phyloP scores from a whole-genome alignment of 2,329 filamentous ascomycete genomes.

The Aspergillus flavus region DNA sequence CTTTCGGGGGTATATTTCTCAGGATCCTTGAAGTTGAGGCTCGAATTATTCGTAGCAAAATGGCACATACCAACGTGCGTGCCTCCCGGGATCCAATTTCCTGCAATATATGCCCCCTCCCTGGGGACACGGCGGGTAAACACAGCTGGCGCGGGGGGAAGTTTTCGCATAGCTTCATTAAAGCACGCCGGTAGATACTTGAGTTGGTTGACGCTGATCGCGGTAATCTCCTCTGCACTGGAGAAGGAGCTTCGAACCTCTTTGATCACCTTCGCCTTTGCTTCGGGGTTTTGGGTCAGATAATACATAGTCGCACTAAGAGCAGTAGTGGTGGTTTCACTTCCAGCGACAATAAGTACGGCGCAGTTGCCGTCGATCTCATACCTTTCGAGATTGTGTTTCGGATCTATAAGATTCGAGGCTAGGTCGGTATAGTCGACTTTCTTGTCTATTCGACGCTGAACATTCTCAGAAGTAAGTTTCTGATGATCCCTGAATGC shows the following conservation, averaged over 20 bases:
- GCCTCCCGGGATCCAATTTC: neutral
- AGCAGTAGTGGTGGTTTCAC: slow-evolving; percentile 1
- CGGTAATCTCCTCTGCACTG: neutral
- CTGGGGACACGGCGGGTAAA: slow-evolving; percentile 21
- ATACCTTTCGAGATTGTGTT: neutral
- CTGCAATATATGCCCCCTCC: slow-evolving; percentile 13
- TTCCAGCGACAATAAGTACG: neutral
- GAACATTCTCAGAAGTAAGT: neutral
- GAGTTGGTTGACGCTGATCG: neutral
- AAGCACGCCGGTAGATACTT: slow-evolving; percentile 24
- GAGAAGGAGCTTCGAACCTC: neutral
- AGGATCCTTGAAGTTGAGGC: neutral
- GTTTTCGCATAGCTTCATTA: slow-evolving; percentile 25
- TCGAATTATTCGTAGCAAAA: neutral
- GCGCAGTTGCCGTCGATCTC: neutral
- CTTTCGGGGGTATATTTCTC: neutral
- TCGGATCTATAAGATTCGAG: slow-evolving; percentile 3
- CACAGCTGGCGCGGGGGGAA: slow-evolving; percentile 24
- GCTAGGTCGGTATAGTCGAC: slow-evolving; percentile 7
- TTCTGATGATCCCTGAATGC: neutral
- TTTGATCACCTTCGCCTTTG: neutral
- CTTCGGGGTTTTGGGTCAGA: neutral
- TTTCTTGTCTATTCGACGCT: neutral
- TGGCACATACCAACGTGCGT: neutral
- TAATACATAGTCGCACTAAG: neutral